Base-by-base conservation (phyloP, 306 rosid genomes). In the Fagus sylvatica region DNA sequence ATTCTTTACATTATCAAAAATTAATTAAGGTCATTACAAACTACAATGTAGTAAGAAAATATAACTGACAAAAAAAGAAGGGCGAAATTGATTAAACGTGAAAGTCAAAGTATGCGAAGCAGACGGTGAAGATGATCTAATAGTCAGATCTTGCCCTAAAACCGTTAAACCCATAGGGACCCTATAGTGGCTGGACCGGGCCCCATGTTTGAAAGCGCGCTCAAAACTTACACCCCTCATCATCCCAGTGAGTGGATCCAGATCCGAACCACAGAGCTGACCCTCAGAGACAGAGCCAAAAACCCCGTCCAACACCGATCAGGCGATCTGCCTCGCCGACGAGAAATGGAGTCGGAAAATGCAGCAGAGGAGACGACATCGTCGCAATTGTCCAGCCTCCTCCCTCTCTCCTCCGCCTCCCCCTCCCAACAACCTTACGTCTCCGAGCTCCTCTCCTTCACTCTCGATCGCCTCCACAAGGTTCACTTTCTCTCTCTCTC, bases 391-490 rank as follows among this genome's bases (percentile, higher is more conserved):
- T 67, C 74, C 7, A 48, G 82, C 77, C 89, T 91, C 76, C 96
- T 88, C 82, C 93, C 96, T 30, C 86, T 96, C 7, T 93, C 99
- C 67, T 88, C 97, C 49, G 90, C 86, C 69, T 90, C 98, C 49
- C 88, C 86, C 79, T 82, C 96, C 2, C 98, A 93, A 81, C 99
- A 96, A 76, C 97, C 97, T 6, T 96, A 96, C 78, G 98, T 96
- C 81, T 89, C 99, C 53, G 97, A 96, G 89, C 94, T 96, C 62
- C 96, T 96, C 33, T 96, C 99, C 36, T 96, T 93, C 87, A 96
- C 97, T 1, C 98, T 93, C 80, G 98, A 96, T 85, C 98, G 98
- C 69, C 96, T 96, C 73, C 95, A 93, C 87, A 96, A 96, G 94
- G 96, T 89, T 51, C 22, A 32, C 49, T 78, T 17, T 51, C 64